These are phyloP conservation scores for Schizophyllum commune DNA, from an alignment of 1,284 basidiomycete species.

Conservation along the genomic window DNA sequence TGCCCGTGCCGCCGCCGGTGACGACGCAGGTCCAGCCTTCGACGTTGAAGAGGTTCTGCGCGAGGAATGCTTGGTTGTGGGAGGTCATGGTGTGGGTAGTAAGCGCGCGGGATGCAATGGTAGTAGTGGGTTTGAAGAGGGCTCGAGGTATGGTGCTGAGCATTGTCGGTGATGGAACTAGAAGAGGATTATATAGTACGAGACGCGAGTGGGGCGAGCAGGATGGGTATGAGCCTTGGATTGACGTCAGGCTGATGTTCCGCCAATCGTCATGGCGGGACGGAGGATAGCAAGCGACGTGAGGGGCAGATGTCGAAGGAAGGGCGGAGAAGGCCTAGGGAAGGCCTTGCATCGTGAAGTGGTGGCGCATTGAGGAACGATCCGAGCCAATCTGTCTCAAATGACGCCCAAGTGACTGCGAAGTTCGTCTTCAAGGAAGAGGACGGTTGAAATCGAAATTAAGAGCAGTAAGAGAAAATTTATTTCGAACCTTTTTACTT, in stretches of 20 bases:
- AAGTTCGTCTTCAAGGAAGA: no score
- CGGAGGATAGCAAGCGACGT: not conserved
- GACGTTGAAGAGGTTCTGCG: constrained; percentile 2
- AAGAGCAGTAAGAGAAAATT: no score
- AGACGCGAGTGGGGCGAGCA: not conserved
- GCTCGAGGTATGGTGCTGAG: not conserved
- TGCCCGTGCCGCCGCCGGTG: constrained; percentile 8
- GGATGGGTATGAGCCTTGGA: not conserved
- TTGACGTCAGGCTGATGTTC: not conserved
- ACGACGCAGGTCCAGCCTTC: constrained; percentile 3
- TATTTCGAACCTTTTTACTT: no score
- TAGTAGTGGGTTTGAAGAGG: not conserved
- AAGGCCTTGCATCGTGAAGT: no score
- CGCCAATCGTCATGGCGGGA: not conserved
- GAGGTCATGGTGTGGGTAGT: not conserved
- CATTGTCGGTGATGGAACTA: not conserved
- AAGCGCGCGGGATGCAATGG: not conserved
- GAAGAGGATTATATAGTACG: not conserved
- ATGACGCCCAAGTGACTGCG: no score
- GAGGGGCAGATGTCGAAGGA: not conserved
- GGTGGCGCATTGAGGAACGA: no score
- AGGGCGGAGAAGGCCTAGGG: not conserved
- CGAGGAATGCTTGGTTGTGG: not conserved
- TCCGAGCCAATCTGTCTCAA: no score
- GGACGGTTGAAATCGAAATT: no score